phyloP scores from a whole-genome alignment of 192 early-diverging fungal genomes.

The Hyaloraphidium curvatum region DNA sequence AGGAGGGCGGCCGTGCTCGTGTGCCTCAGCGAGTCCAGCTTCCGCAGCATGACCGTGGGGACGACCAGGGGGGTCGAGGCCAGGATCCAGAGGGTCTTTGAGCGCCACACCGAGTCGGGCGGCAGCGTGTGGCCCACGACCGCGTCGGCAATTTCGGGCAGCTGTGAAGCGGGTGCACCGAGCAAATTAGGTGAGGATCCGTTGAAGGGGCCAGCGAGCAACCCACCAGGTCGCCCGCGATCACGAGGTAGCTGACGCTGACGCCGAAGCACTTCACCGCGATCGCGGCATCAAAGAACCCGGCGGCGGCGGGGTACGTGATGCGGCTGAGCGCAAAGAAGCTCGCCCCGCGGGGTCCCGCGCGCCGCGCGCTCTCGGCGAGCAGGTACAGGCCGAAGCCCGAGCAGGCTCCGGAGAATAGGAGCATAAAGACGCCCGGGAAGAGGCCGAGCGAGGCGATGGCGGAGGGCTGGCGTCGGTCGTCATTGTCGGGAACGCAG shows the following conservation, averaged over 20 bases:
- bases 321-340: conserved; percentile 81
- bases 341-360: conserved; percentile 55
- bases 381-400: conserved; percentile 72
- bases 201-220: too few relatives aligned
- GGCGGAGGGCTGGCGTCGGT: conserved; percentile 71
- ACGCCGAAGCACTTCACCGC: conserved; percentile 98
- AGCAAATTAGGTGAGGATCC: too few relatives aligned
- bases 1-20: conserved; percentile 71
- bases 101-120: too few relatives aligned
- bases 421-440: conserved; percentile 60
- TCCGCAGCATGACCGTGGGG: conserved; percentile 62
- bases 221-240: conserved; percentile 76
- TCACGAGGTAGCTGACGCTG: conserved; percentile 81
- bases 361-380: conserved; percentile 49
- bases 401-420: conserved; percentile 53
- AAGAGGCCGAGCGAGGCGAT: conserved; percentile 66
- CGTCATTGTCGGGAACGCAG: background rate
- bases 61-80: conserved; percentile 36
- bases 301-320: conserved; percentile 74
- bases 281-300: conserved; percentile 88
- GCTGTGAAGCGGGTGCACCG: too few relatives aligned
- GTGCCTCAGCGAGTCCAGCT: conserved; percentile 75
- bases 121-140: too few relatives aligned
- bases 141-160: too few relatives aligned
- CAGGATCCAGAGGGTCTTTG: too few relatives aligned